phyloP scores from a whole-genome alignment of 2,329 filamentous ascomycete genomes.

The Madurella fahalii region DNA sequence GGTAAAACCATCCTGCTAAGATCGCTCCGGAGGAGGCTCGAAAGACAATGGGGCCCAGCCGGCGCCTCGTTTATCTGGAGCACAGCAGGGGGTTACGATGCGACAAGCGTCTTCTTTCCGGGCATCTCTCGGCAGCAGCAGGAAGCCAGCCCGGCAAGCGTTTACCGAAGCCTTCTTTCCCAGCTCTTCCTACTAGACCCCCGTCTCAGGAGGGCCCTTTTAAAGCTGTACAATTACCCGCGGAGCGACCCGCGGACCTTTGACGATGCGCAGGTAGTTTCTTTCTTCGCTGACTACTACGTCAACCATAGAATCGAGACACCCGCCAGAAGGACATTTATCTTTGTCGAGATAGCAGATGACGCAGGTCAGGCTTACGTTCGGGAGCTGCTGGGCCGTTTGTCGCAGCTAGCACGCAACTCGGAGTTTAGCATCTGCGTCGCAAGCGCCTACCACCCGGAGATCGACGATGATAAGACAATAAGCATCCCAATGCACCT shows the following conservation, averaged over 20 bases:
- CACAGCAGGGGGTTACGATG: constrained; percentile 24
- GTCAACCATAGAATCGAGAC: constrained; percentile 27
- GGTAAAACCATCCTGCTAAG: constrained; percentile 31
- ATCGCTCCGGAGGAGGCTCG: constrained; percentile 27
- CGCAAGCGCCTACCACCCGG: constrained; percentile 25
- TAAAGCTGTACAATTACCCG: constrained; percentile 18
- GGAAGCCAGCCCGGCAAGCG: constrained; percentile 20
- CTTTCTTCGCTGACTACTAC: constrained; percentile 33
- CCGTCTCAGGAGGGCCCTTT: constrained; percentile 27
- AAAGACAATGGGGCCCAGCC: constrained; percentile 28
- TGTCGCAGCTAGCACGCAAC: constrained; percentile 30
- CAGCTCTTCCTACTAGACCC: constrained; percentile 31
- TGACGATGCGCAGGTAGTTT: constrained; percentile 29
- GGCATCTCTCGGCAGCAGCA: constrained; percentile 13
- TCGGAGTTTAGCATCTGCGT: constrained; percentile 34
- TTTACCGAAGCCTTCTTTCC: constrained; percentile 30
- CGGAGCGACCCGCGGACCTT: constrained; percentile 12
- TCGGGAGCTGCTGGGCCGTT: constrained; percentile 27
- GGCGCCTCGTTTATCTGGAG: constrained; percentile 28
- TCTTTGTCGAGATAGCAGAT: constrained; percentile 32
- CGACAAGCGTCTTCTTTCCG: constrained; percentile 21
- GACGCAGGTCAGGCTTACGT: constrained; percentile 26
- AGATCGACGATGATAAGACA: constrained; percentile 23
- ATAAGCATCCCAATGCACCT: constrained; percentile 30
- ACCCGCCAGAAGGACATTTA: constrained; percentile 28